Percentiles rank a stretch among this genome's conserved stretches.
These are phyloP conservation scores for Pistacia atlantica DNA, from an alignment of 345 rosid genomes.

Conservation along the genomic window DNA sequence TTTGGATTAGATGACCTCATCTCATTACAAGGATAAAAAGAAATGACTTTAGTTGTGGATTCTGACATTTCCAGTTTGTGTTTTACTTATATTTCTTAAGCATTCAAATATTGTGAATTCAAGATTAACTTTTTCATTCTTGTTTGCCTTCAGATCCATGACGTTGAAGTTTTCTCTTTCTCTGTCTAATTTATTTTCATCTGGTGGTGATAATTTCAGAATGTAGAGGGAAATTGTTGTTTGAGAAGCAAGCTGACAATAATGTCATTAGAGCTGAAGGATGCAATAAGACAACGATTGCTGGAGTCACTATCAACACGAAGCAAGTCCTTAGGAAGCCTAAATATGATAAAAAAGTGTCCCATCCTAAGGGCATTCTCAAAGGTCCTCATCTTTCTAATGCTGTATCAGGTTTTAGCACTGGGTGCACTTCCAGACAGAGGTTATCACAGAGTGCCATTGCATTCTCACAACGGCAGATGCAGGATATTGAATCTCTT, in stretches of 20 bases:
- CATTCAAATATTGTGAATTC: neutral
- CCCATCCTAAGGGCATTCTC: conserved; percentile 34
- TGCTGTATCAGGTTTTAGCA: conserved; percentile 27
- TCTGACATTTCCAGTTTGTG: neutral
- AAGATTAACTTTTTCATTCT: neutral
- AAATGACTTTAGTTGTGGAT: neutral
- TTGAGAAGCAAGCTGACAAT: conserved; percentile 38
- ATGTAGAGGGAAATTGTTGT: conserved; percentile 54
- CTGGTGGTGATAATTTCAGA: conserved; percentile 42
- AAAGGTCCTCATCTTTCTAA: conserved; percentile 41
- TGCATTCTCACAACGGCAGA: conserved; percentile 73
- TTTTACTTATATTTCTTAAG: neutral
- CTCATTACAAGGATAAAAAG: neutral
- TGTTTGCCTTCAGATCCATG: neutral
- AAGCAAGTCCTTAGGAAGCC: conserved; percentile 29
- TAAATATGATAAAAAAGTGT: conserved; percentile 35
- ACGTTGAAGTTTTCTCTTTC: neutral
- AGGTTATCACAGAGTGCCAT: conserved; percentile 70
- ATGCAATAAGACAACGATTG: conserved; percentile 39
- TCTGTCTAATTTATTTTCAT: conserved; percentile 9
- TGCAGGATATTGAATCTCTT: conserved; percentile 62
- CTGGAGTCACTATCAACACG: conserved; percentile 35
- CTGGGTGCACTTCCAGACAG: conserved; percentile 41
- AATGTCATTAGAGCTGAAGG: conserved; percentile 48
- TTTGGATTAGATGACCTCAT: no score